phyloP scores from a whole-genome alignment of 345 rosid species.

The Eucalyptus viminalis region DNA sequence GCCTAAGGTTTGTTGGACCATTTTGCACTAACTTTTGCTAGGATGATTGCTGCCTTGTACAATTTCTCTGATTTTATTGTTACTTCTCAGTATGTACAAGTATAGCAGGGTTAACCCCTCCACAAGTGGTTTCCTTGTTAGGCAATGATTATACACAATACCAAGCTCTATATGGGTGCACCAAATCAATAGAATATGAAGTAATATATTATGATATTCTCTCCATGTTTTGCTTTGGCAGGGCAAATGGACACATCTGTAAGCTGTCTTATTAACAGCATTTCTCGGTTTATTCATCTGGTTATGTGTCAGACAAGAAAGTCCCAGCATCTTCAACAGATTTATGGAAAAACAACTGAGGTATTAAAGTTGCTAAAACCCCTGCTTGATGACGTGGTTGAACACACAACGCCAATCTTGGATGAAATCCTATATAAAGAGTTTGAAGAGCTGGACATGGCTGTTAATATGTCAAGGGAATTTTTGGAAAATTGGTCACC shows the following conservation, averaged over 20 bases:
- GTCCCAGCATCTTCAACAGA: constrained; percentile 36
- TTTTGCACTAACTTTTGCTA: not conserved
- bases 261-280: constrained; percentile 69
- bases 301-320: constrained; percentile 68
- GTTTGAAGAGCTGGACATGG: constrained; percentile 64
- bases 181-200: not conserved
- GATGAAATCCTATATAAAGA: constrained; percentile 40
- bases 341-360: constrained; percentile 35
- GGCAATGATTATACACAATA: not conserved
- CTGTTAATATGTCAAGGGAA: constrained; percentile 69
- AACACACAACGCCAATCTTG: constrained; percentile 33
- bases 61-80: not conserved
- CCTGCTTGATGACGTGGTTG: constrained; percentile 67
- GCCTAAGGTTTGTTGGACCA: not conserved
- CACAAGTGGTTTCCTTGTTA: not conserved
- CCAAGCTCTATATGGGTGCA: not conserved
- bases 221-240: constrained; percentile 2
- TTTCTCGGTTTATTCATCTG: constrained; percentile 75
- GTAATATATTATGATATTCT: not conserved
- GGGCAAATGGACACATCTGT: constrained; percentile 61
- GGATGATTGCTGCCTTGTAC: not conserved
- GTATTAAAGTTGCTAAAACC: constrained; percentile 69
- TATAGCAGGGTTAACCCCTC: not conserved
- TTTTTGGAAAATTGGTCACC: constrained; percentile 71
- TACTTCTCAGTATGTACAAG: not conserved